Evolutionary conservation across 768 basidiomycete genomes (phyloP), one percentile per base, ranked within the genome.

Genomic region (Vishniacozyma victoriae): DNA sequence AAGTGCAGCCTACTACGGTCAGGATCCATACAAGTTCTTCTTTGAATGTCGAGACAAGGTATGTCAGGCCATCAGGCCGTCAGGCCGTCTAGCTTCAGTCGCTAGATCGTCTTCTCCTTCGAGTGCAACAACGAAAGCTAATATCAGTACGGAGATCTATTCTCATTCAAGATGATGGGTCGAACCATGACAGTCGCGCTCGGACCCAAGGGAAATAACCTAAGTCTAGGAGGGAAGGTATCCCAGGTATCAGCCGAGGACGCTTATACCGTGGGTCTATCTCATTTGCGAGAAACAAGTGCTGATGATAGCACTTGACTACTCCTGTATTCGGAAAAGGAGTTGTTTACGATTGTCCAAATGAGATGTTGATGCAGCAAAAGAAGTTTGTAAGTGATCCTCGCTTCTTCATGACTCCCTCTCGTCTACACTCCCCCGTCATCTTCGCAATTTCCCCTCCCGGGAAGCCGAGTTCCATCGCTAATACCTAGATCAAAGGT

Each of bases 341-440:
- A 39, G 95, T 99, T 38, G 92, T 96, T 11, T 99, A 97, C 70
- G 95, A 97, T 61, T 83, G 87, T 42, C 93, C 95, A 25, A 97
- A 97, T 71, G 87, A 92, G 39, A 75, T 86, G 37, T 83, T 99
- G 73, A 97, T 99, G 92, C 91, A 99, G 64, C 95, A 99, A 72
- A 99, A 99, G 78, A 86, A 85, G 69, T 96, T 96, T 66, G 85
- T 60, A 29, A 57, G 67, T 56, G 29, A 33, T 9, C 29, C 29
- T 9, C 9, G 9, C 29, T 33, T 9, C 29, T 33, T 33, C n/a
- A n/a, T 33, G 9, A 33, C 9, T 33, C 29, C 9, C 9, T 9
- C 29, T 33, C 4, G 31, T 18, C 19, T n/a, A 33, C 15, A 7
- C 36, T 15, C 13, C 36, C 3, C 19, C n/a, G 25, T 19, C 14